A percentile compares a stretch with the other conserved stretches of the same genome.
phyloP scores from a whole-genome alignment of 768 basidiomycete species.

The Gelatoporia subvermispora region DNA sequence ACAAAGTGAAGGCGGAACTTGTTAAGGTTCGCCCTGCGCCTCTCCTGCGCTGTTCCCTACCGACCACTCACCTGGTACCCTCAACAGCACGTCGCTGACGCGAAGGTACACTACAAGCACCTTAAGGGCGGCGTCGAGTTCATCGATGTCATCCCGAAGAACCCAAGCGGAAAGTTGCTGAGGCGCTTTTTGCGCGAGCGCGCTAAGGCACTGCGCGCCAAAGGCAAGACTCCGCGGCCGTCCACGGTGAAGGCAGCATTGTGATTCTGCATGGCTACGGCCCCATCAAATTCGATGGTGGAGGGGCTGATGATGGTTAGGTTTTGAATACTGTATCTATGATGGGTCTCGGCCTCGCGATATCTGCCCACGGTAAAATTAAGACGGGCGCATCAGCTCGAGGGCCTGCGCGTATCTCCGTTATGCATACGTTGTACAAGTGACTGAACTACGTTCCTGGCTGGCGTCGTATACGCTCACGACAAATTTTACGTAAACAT shows the following conservation, averaged over 20 bases:
- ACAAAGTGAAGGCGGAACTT: slow-evolving; percentile 39
- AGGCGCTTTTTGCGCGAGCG: slow-evolving; percentile 24
- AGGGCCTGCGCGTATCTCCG: too few relatives aligned
- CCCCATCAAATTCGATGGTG: too few relatives aligned
- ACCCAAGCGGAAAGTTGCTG: slow-evolving; percentile 27
- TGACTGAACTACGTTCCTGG: too few relatives aligned
- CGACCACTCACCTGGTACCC: not conserved
- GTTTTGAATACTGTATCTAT: not conserved
- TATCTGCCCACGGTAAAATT: not conserved
- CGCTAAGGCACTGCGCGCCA: slow-evolving; percentile 11
- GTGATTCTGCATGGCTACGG: not conserved
- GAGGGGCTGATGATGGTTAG: too few relatives aligned
- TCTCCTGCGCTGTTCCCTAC: not conserved
- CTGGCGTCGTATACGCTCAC: too few relatives aligned
- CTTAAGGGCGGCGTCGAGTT: slow-evolving; percentile 35
- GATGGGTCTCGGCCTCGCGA: not conserved
- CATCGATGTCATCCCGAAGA: slow-evolving; percentile 29
- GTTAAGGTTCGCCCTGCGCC: slow-evolving; percentile 41
- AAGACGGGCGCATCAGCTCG: not conserved
- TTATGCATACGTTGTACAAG: too few relatives aligned
- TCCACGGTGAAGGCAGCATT: slow-evolving; percentile 7
- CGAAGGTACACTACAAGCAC: slow-evolving; percentile 31
- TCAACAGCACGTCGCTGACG: slow-evolving; percentile 20
- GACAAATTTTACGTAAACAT: too few relatives aligned
- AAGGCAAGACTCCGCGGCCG: slow-evolving; percentile 1